These are phyloP conservation scores for Carex kokanica DNA, from an alignment of 176 grass and related monocot genomes.

Conservation along the genomic window DNA sequence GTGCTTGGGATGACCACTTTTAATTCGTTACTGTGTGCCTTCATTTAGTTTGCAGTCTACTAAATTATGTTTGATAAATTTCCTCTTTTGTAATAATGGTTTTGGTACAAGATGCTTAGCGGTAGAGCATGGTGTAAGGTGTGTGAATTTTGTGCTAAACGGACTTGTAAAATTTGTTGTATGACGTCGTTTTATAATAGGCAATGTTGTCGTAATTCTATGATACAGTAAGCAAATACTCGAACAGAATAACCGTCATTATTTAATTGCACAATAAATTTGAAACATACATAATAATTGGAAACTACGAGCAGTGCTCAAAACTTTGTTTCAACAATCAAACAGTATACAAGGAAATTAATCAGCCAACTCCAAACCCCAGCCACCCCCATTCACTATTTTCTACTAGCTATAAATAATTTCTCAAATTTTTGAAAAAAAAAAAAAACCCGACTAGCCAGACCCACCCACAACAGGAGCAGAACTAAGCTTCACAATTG, in stretches of 20 bases:
- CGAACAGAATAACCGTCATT: neutral
- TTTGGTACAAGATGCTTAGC: slow-evolving; percentile 6
- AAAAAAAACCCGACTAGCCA: too few species aligned
- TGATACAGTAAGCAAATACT: neutral
- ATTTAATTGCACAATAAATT: neutral
- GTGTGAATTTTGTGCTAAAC: neutral
- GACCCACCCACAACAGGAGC: neutral
- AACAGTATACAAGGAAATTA: too few species aligned
- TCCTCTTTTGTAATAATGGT: neutral
- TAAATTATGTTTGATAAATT: neutral
- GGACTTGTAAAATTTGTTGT: neutral
- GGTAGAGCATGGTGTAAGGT: neutral
- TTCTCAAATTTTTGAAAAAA: neutral
- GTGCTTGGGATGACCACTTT: neutral
- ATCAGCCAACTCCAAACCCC: too few species aligned
- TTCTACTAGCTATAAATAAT: neutral
- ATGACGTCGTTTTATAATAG: too few species aligned
- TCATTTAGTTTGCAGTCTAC: neutral
- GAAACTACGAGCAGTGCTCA: neutral
- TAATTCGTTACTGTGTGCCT: neutral
- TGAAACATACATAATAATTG: neutral
- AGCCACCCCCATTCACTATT: neutral
- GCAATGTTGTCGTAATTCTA: too few species aligned
- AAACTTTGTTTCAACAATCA: neutral
- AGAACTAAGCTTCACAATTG: neutral